Percentiles rank a stretch among this genome's conserved stretches.
Conservation (phyloP, 768 basidiomycete genomes). For the Leccinum arenicola region DNA sequence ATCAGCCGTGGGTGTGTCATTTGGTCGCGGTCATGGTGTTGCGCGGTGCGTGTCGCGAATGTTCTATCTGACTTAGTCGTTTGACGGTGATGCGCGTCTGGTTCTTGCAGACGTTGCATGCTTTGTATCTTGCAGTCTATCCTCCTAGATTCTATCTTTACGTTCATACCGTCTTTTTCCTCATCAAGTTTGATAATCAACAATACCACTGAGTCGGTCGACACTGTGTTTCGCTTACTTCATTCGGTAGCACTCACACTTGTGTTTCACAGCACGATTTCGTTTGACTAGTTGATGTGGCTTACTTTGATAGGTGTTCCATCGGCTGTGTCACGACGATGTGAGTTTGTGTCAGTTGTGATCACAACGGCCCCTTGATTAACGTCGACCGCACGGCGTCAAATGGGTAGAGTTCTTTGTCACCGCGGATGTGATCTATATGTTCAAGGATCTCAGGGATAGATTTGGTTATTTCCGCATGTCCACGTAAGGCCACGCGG, state of each 20-base stretch:
- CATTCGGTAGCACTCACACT: constrained; percentile 4
- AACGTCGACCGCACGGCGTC: constrained; percentile 51
- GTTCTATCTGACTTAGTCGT: not conserved
- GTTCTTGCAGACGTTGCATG: constrained; percentile 80
- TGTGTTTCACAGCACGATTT: constrained; percentile 65
- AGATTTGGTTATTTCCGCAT: constrained; percentile 96
- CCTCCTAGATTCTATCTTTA: constrained; percentile 98
- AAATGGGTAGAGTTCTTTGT: constrained; percentile 97
- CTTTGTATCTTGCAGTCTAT: constrained; percentile 97
- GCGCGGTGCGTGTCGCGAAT: constrained; percentile 55
- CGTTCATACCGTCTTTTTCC: constrained; percentile 91
- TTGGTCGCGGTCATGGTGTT: constrained; percentile 92
- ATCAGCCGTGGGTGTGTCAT: constrained; percentile 90
- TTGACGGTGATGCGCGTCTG: not conserved
- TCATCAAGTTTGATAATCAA: constrained; percentile 97
- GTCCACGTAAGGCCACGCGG: constrained; percentile 65
- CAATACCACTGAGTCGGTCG: constrained; percentile 73
- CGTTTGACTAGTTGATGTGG: constrained; percentile 98
- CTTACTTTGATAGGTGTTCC: constrained; percentile 85
- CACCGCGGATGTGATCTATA: constrained; percentile 90
- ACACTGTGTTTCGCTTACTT: not conserved
- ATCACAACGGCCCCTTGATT: not conserved
- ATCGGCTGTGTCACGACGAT: constrained; percentile 90
- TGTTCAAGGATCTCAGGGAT: constrained; percentile 98
- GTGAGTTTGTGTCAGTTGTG: constrained; percentile 36